A percentile compares a stretch with the other conserved stretches of the same genome.
Evolutionary conservation across 352 stramenopile genomes (phyloP).

Genomic region (Vaucheria bursata): DNA sequence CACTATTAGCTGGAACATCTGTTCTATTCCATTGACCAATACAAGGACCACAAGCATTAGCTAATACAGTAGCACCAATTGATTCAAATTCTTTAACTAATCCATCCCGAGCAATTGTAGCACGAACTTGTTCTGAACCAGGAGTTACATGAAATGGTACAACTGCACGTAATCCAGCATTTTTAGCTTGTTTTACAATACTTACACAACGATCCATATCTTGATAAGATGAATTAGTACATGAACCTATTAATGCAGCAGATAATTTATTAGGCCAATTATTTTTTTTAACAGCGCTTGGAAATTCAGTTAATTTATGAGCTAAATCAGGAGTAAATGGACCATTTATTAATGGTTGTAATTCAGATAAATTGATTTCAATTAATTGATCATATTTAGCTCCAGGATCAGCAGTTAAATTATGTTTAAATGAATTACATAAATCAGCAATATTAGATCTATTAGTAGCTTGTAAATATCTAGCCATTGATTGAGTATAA

Average conservation of each 20-base stretch:
- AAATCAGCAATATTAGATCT: constrained; percentile 72
- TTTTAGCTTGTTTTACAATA: constrained; percentile 69
- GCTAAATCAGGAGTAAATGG: constrained; percentile 80
- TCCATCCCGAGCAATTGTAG: constrained; percentile 76
- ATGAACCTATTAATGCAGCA: constrained; percentile 80
- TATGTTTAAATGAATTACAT: constrained; percentile 69
- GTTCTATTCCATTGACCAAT: constrained; percentile 86
- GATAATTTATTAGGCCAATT: constrained; percentile 75
- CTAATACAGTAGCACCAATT: constrained; percentile 70
- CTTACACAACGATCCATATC: constrained; percentile 79
- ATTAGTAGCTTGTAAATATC: constrained; percentile 68
- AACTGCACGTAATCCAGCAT: constrained; percentile 75
- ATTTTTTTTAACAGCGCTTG: constrained; percentile 57
- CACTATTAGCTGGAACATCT: constrained; percentile 69
- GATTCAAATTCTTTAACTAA: constrained; percentile 76
- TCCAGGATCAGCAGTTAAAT: constrained; percentile 73
- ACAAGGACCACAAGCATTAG: constrained; percentile 81
- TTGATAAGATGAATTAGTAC: constrained; percentile 87
- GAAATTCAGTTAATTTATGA: constrained; percentile 51
- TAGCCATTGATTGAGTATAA: constrained; percentile 77
- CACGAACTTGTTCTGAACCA: constrained; percentile 75
- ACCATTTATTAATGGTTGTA: constrained; percentile 79
- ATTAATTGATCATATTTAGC: constrained; percentile 74
- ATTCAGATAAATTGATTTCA: constrained; percentile 70
- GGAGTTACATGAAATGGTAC: constrained; percentile 79